Conservation (phyloP, 495 filamentous ascomycete species). For the Bombardia bombarda region DNA sequence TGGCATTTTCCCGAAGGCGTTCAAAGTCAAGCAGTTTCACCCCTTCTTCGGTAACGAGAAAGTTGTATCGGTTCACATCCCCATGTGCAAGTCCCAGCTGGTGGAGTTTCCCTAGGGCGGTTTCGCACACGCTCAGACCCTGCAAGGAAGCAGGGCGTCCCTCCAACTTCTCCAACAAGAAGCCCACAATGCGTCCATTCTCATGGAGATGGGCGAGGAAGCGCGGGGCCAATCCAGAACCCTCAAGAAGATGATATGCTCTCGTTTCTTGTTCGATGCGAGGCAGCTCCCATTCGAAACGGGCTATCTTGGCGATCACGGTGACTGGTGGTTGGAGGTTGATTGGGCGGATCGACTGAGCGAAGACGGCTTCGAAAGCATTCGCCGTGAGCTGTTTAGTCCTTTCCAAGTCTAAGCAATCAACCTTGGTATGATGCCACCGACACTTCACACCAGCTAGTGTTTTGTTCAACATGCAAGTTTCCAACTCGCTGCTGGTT, state of each 20-base stretch:
- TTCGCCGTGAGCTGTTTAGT: neutral
- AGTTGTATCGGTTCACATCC: constrained; percentile 12
- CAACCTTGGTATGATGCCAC: neutral
- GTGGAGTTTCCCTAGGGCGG: constrained; percentile 8
- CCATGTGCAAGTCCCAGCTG: constrained; percentile 8
- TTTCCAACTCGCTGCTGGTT: neutral
- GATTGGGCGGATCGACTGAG: constrained; percentile 13
- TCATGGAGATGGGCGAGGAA: constrained; percentile 30
- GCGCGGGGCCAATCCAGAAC: constrained; percentile 13
- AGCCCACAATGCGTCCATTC: constrained; percentile 26
- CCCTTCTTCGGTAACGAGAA: constrained; percentile 4
- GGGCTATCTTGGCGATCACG: constrained; percentile 11
- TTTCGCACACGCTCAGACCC: constrained; percentile 8
- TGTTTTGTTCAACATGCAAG: neutral
- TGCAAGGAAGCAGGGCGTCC: neutral
- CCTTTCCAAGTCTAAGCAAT: constrained; percentile 2
- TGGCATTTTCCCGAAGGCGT: neutral
- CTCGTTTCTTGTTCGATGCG: constrained; percentile 16
- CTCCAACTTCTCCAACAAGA: constrained; percentile 28
- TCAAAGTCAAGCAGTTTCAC: constrained; percentile 18
- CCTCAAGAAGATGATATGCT: constrained; percentile 21
- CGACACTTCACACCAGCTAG: constrained; percentile 1
- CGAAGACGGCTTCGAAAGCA: neutral
- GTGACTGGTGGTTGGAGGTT: constrained; percentile 3
- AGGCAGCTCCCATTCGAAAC: constrained; percentile 15